Base-by-base conservation (phyloP, 441 rosid species). In the Erodium trifolium region DNA sequence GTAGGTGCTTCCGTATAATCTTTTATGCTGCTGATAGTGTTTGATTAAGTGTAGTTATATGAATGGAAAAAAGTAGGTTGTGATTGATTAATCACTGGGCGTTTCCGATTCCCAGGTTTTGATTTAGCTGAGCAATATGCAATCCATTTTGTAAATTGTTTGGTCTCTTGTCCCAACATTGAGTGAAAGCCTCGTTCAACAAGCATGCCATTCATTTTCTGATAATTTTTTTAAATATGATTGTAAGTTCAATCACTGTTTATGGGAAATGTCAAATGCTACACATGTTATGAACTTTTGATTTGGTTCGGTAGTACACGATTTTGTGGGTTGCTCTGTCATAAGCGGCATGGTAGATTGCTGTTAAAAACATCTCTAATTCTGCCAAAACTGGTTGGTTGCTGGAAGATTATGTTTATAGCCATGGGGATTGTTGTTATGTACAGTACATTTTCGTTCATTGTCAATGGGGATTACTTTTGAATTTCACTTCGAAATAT, bases 251-350 rank as follows among this genome's bases (percentile, higher is more conserved):
- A 51, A 51, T 51, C 5, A n/a, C 16, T 51, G 57, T 7, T n/a
- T 51, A 13, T 51, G 57, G 57, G 57, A 17, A n/a, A 59, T 59
- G 64, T 6, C 31, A 9, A 19, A 59, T 59, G 31, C 27, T 19
- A 18, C 13, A 19, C 6, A 0, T 18, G 1, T 18, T 59, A 9
- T 59, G 13, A 23, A 59, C 31, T 27, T 9, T 59, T 18, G 31
- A 19, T 59, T 0, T 6, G 64, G 12, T 18, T 19, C n/a, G 2
- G 1, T 19, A 19, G 29, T 59, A 59, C 34, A 3, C 23, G 64
- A 59, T 3, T 59, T 57, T 57, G 63, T 9, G 63, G 63, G n/a
- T 57, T 57, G 29, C 27, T 57, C 63, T 57, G 29, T 57, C 63
- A 8, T 9, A 17, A 9, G 63, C 63, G 8, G 18, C 10, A n/a